Base-by-base conservation (phyloP, 352 stramenopile genomes). In the Hyaloperonospora brassicae region DNA sequence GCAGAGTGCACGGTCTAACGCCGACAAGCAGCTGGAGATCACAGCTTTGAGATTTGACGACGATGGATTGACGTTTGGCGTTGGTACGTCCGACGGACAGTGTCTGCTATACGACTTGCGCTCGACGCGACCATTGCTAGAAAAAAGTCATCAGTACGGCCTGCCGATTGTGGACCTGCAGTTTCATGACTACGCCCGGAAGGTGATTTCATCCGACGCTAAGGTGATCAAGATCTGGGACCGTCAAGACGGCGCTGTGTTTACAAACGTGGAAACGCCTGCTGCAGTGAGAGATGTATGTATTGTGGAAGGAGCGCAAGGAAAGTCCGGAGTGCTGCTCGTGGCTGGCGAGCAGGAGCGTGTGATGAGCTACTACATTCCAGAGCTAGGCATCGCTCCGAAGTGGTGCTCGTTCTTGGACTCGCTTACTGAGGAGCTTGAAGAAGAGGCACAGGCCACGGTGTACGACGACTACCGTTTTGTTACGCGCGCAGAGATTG, bases 391-490 rank as follows among this genome's bases (percentile, higher is more conserved):
- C 23, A 87, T 97, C 27, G 97, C 97, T 21, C 97, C 97, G 1
- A 90, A 97, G 57, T 99, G 97, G 97, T 99, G 95, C 64, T 98
- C 93, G 35, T 99, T 99, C 81, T 74, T 99, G 22, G 97, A 99
- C 62, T 98, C 92, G 52, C 89, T 99, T 22, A 99, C 97, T 0
- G 97, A 99, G 66, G 97, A 99, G 71, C 74, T 99, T 2, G 97
- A 99, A 64, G 96, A 99, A 72, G 85, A 95, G 52, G 81, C 93
- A 55, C 84, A 91, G 52, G 75, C 90, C 60, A 96, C 80, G 8
- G 86, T 98, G 2, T 99, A 98, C 70, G 96, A 99, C 56, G 97
- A 99, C 74, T 99, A 98, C 77, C 98, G 98, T 67, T 99, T 99
- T 72, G 86, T 99, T 17, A 98, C 94, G 23, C 76, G 87, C 10